phyloP scores from a whole-genome alignment of 805 yeast species.

The Cyberlindnera mrakii region DNA sequence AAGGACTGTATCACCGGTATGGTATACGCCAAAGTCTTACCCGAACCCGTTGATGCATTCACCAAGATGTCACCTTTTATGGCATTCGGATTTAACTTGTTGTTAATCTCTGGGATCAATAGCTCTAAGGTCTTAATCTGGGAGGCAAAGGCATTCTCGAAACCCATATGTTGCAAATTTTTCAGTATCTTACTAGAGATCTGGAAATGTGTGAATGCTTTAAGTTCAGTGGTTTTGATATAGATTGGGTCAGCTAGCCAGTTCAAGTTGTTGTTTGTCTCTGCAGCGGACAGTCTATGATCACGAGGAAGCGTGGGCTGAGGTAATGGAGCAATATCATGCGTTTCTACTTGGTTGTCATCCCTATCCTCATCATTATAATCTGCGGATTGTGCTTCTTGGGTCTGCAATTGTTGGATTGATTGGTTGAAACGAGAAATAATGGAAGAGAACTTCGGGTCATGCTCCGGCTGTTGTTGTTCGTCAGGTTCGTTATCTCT shows the following conservation, averaged over 20 bases:
- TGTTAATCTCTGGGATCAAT: slow-evolving; percentile 37
- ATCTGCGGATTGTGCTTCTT: slow-evolving; percentile 9
- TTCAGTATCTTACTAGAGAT: slow-evolving; percentile 36
- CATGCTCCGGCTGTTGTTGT: slow-evolving; percentile 19
- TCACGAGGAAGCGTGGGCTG: slow-evolving; percentile 70
- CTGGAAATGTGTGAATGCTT: slow-evolving; percentile 43
- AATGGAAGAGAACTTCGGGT: slow-evolving; percentile 43
- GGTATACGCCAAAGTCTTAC: slow-evolving; percentile 86
- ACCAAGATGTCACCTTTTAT: slow-evolving; percentile 70
- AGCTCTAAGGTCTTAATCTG: slow-evolving; percentile 63
- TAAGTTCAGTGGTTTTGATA: slow-evolving; percentile 39
- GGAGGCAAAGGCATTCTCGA: slow-evolving; percentile 64
- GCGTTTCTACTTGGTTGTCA: slow-evolving; percentile 25
- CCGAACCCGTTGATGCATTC: slow-evolving; percentile 94
- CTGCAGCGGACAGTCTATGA: slow-evolving; percentile 29
- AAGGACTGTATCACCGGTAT: slow-evolving; percentile 77
- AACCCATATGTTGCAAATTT: slow-evolving; percentile 43
- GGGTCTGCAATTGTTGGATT: slow-evolving; percentile 18
- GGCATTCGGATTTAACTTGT: slow-evolving; percentile 18
- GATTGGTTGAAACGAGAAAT: slow-evolving; percentile 47
- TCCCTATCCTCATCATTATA: slow-evolving; percentile 20
- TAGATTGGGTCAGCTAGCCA: slow-evolving; percentile 68
- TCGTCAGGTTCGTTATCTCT: slow-evolving; percentile 5
- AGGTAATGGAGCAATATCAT: slow-evolving; percentile 68
- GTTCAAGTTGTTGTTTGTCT: slow-evolving; percentile 36